Percentiles rank a stretch among this genome's conserved stretches.
phyloP scores from a whole-genome alignment of 2,329 filamentous ascomycete genomes.

The Talaromyces sp. region DNA sequence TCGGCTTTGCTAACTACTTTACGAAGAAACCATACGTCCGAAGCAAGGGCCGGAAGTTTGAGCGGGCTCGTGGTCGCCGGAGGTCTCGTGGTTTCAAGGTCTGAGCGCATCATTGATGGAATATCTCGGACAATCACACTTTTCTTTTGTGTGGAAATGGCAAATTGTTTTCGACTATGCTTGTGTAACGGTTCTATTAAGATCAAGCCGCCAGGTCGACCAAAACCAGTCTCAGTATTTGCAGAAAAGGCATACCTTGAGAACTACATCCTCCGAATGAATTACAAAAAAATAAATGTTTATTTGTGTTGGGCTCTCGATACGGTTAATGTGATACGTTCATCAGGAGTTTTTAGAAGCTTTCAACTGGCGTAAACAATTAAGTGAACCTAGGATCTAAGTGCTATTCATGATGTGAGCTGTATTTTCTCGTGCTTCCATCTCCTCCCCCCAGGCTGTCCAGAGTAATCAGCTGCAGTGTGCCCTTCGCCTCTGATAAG shows the following conservation, averaged over 20 bases:
- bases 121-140: constrained; percentile 5
- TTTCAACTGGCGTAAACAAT: not conserved
- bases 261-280: not conserved
- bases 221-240: not conserved
- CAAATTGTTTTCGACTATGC: not conserved
- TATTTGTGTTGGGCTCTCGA: not conserved
- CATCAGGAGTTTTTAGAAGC: not conserved
- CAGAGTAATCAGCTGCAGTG: constrained; percentile 64
- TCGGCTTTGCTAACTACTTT: not conserved
- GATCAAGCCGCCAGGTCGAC: not conserved
- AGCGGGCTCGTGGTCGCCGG: constrained; percentile 97
- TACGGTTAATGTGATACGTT: constrained; percentile 1
- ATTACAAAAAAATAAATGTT: not conserved
- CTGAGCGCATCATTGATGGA: constrained; percentile 49
- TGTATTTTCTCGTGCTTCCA: constrained; percentile 53
- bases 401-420: not conserved
- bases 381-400: not conserved
- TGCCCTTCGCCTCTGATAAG: constrained; percentile 80
- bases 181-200: not conserved
- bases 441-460: constrained; percentile 45
- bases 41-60: constrained; percentile 99
- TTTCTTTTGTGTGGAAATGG: not conserved
- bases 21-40: constrained; percentile 85
- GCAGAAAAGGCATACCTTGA: not conserved
- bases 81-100: constrained; percentile 99